Conservation (phyloP, 495 filamentous ascomycete species). For the Penicillium subrubescens region DNA sequence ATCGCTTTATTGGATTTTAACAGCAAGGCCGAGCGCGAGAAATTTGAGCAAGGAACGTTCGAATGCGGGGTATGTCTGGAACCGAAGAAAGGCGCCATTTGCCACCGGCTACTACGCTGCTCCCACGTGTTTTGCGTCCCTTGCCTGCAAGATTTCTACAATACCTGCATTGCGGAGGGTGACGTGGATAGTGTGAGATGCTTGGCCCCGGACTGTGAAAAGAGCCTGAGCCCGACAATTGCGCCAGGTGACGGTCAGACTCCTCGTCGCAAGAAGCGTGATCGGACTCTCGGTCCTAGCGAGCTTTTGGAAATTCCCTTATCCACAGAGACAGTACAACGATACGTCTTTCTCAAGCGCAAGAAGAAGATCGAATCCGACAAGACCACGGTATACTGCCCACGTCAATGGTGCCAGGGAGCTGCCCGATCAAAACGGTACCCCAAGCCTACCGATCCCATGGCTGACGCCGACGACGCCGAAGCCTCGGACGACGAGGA, state of each 20-base stretch:
- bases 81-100: slow-evolving; percentile 84
- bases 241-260: slow-evolving; percentile 19
- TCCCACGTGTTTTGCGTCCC: slow-evolving; percentile 86
- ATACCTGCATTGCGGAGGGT: slow-evolving; percentile 81
- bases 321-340: slow-evolving; percentile 69
- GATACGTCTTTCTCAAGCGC: slow-evolving; percentile 86
- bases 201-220: slow-evolving; percentile 73
- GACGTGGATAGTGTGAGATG: slow-evolving; percentile 78
- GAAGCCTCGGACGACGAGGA: slow-evolving; percentile 52
- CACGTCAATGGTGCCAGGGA: slow-evolving; percentile 89
- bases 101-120: slow-evolving; percentile 77
- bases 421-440: slow-evolving; percentile 82
- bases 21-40: slow-evolving; percentile 65
- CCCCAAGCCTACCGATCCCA: slow-evolving; percentile 60
- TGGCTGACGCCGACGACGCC: slow-evolving; percentile 52
- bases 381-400: slow-evolving; percentile 91
- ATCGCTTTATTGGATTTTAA: slow-evolving; percentile 79
- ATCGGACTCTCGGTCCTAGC: slow-evolving; percentile 74
- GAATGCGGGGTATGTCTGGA: slow-evolving; percentile 91
- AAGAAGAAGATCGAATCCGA: slow-evolving; percentile 91
- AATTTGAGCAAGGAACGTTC: slow-evolving; percentile 83
- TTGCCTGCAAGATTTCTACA: slow-evolving; percentile 90
- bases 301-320: slow-evolving; percentile 88
- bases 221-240: slow-evolving; percentile 43
- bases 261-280: slow-evolving; percentile 49